A percentile compares a stretch with the other conserved stretches of the same genome.
These are phyloP conservation scores for Beauveria medogensis DNA, from an alignment of 2,329 filamentous ascomycete genomes.

Conservation along the genomic window DNA sequence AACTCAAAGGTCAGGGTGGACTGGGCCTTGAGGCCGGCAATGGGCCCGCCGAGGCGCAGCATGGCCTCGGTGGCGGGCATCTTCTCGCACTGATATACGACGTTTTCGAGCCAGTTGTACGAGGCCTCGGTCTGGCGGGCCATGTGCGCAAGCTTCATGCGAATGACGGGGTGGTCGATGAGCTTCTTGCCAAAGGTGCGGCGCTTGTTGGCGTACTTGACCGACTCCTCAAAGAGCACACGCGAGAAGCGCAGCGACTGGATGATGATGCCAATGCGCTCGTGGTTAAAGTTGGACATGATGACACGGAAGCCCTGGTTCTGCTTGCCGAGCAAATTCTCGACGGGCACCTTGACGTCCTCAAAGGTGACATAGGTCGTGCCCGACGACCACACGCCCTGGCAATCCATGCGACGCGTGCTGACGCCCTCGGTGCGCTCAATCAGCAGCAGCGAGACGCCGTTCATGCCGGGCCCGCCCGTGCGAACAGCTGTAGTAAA, in stretches of 20 bases:
- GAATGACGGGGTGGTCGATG: conserved; percentile 94
- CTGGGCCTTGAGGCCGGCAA: conserved; percentile 90
- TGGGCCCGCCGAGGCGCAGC: conserved; percentile 89
- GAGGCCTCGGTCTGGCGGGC: conserved; percentile 93
- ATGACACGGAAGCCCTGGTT: conserved; percentile 98
- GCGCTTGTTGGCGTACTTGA: conserved; percentile 97
- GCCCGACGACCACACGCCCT: conserved; percentile 90
- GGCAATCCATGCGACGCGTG: conserved; percentile 95
- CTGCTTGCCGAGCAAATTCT: conserved; percentile 95
- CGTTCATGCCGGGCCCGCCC: conserved; percentile 82
- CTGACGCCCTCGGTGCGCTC: conserved; percentile 84
- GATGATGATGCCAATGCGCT: conserved; percentile 97
- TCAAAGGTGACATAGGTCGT: conserved; percentile 98
- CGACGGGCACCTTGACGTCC: conserved; percentile 98
- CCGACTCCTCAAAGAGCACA: conserved; percentile 92
- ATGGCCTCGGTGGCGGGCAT: conserved; percentile 96
- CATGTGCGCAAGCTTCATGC: conserved; percentile 97
- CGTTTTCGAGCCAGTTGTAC: conserved; percentile 94
- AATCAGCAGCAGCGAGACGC: conserved; percentile 82
- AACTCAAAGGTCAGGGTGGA: conserved; percentile 93
- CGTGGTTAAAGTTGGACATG: conserved; percentile 99
- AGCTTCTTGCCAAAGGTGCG: conserved; percentile 94
- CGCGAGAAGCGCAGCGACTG: conserved; percentile 92
- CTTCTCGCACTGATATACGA: conserved; percentile 85
- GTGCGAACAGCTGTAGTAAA: conserved; percentile 96